These are phyloP conservation scores for Phytopythium kandeliae DNA, from an alignment of 352 stramenopile genomes.

Conservation along the genomic window DNA sequence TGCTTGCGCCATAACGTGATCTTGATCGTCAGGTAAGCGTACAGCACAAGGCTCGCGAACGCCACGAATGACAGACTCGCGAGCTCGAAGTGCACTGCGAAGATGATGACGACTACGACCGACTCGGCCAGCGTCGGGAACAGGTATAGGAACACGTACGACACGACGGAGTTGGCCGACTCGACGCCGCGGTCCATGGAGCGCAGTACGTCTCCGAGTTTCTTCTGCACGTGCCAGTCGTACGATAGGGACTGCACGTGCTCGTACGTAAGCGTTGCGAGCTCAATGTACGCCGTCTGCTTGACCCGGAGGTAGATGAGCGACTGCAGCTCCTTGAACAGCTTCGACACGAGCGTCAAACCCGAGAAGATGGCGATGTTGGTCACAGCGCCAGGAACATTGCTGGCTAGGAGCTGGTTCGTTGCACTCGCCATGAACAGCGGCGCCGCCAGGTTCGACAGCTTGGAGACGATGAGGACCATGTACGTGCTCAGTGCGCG, in stretches of 20 bases:
- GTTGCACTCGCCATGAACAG: conserved; percentile 93
- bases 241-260: conserved; percentile 96
- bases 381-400: conserved; percentile 40
- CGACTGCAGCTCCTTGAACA: conserved; percentile 95
- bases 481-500: conserved; percentile 91
- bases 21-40: conserved; percentile 94
- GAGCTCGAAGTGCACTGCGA: conserved; percentile 91
- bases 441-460: conserved; percentile 88
- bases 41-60: conserved; percentile 95
- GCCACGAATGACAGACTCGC: conserved; percentile 89
- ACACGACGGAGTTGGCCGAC: conserved; percentile 94
- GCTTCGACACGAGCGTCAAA: conserved; percentile 82
- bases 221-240: conserved; percentile 98
- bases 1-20: conserved; percentile 98
- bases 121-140: conserved; percentile 93
- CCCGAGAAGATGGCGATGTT: conserved; percentile 73
- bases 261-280: conserved; percentile 94
- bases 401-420: conserved; percentile 81
- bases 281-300: conserved; percentile 97
- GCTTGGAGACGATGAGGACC: conserved; percentile 90
- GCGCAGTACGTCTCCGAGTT: conserved; percentile 95
- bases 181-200: conserved; percentile 91
- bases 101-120: conserved; percentile 93
- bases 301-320: conserved; percentile 95
- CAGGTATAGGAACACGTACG: conserved; percentile 97